Evolutionary conservation across 2,329 filamentous ascomycete genomes (phyloP), one percentile per base, ranked within the genome.

Genomic region (Fusarium sp.): DNA sequence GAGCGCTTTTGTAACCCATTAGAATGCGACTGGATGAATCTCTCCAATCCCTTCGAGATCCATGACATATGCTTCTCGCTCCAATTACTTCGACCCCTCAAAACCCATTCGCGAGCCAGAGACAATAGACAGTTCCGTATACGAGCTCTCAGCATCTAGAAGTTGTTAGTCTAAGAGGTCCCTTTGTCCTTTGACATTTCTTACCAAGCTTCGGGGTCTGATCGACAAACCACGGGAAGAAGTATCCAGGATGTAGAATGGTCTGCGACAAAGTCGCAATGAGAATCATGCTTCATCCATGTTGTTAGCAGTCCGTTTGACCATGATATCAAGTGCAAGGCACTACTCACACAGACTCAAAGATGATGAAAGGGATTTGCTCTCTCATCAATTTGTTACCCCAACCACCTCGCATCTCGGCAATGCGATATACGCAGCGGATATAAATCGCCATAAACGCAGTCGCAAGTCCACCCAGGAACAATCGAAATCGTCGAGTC

Each of bases 391-490:
- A 0, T 2, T 55, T 24, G 4, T 55, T 69, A 0, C 66, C 66
- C 66, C 66, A 69, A 1, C 66, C 66, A 1, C 56, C 64, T 4
- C 48, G 26, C 66, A 69, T 69, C 24, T 69, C 66, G 3, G 66
- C 66, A 17, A 69, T 69, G 7, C 66, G 66, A 17, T 69, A 69
- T 5, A 69, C 66, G 9, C 66, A 69, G 1, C 66, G 66, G 8
- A 69, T 56, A 20, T 69, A 69, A 7, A 69, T 69, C 4, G 56
- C 36, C 11, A 69, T 2, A n/a, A 69, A 69, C 2, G 64, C 56
- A 8, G 42, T 49, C 14, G 15, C 28, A 5, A 69, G 26, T 6
- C 66, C 66, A 2, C 55, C 26, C 7, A 63, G 6, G 1, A 69
- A 69, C 12, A 33, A n/a, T 4, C 64, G 36, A 8, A 69, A 69